Evolutionary conservation across 2,329 filamentous ascomycete species (phyloP), one percentile per base, ranked within the genome.

Genomic region (Aureobasidium zeae): DNA sequence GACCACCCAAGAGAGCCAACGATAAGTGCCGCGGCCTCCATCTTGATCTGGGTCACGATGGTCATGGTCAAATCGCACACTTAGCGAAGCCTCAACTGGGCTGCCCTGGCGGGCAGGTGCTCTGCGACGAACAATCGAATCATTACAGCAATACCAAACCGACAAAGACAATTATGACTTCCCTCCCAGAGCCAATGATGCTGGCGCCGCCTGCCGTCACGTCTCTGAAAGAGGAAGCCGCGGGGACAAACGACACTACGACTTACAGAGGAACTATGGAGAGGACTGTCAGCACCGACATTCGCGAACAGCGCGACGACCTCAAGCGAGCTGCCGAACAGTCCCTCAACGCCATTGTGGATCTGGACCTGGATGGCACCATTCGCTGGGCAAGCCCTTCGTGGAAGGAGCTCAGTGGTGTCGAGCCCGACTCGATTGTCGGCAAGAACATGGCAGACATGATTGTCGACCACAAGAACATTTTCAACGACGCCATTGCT

Each of bases 321-420:
- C 74, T 98, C 53, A 87, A 88, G 58, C 86, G 94, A 68, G 91
- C 89, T 29, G 91, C 89, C 38, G 89, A 96, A 66, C 86, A 95
- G 68, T 95, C 88, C 16, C 73, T 94, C 60, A 98, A 96, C 64
- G 85, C 94, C 51, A 94, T 98, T 61, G 75, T 98, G 59, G 89
- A 98, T 66, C 73, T 98, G 52, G 86, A 87, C 57, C 74, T 96
- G 45, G 84, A 95, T 58, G 86, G 86, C 52, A 83, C 79, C 49
- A 83, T 98, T 56, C 83, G 87, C 65, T 98, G 91, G 86, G 88
- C 94, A 55, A 96, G 89, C 61, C 86, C 88, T 10, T 95, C 89
- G 12, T 98, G 91, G 91, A 77, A 78, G 48, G 87, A 96, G 56
- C 83, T 98, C 37, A 82, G 96, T 48, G 91, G 91, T 47, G 89